Percentiles rank a stretch among this genome's conserved stretches.
These are phyloP conservation scores for Mycena leptocephala DNA, from an alignment of 768 basidiomycete species.

Conservation along the genomic window DNA sequence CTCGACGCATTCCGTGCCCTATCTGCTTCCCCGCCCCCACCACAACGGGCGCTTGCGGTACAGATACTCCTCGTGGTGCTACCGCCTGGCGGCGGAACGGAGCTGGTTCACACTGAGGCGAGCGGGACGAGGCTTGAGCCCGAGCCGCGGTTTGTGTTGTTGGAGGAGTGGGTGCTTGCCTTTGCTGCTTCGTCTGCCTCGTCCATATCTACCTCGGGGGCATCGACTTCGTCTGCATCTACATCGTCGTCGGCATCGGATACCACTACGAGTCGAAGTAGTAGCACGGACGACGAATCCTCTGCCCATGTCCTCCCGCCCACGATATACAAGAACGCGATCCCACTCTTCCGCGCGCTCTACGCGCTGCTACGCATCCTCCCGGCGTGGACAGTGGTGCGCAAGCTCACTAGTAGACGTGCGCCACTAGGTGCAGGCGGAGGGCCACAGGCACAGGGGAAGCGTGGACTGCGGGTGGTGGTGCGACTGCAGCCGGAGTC, in stretches of 20 bases:
- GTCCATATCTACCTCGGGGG: conserved; percentile 33
- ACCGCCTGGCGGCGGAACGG: conserved; percentile 78
- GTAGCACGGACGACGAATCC: background rate
- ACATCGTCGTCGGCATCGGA: conserved; percentile 8
- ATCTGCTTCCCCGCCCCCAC: conserved; percentile 48
- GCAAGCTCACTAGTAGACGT: no score
- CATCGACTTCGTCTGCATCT: no score
- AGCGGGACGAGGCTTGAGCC: conserved; percentile 79
- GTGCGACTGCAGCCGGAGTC: no score
- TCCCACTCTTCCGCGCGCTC: conserved; percentile 85
- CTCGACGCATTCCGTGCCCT: conserved; percentile 74
- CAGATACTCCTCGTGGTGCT: conserved; percentile 83
- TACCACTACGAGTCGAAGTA: background rate
- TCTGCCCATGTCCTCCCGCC: conserved; percentile 76
- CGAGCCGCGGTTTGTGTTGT: conserved; percentile 76
- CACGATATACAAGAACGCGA: conserved; percentile 89
- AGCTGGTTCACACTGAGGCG: conserved; percentile 79
- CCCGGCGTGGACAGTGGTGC: no score
- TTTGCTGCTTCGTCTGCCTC: conserved; percentile 52
- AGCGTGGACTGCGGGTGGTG: no score
- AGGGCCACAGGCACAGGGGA: no score
- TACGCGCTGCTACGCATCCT: conserved; percentile 83
- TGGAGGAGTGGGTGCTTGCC: conserved; percentile 79
- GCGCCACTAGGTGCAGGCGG: no score
- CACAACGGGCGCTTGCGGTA: conserved; percentile 68